Evolutionary conservation across 2,329 filamentous ascomycete genomes (phyloP), one percentile per base, ranked within the genome.

Genomic region (Colletotrichum caudatum): DNA sequence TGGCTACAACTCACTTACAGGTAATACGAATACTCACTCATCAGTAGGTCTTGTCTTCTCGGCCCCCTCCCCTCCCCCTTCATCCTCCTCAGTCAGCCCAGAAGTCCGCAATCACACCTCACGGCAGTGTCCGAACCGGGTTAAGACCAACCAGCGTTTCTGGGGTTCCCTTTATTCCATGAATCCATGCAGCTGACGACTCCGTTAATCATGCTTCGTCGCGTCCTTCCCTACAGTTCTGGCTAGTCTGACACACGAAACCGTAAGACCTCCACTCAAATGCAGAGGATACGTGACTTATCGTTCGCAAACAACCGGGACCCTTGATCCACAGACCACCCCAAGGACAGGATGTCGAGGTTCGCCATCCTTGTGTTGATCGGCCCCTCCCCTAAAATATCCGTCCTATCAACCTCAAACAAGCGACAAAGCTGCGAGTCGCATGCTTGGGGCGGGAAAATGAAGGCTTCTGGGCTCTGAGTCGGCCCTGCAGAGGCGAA

Each of bases 401-500:
- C 80, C 81, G 78, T 84, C 81, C 82, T 82, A 85, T 86, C 80
- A 85, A 85, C 81, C 82, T 87, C 86, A 88, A 87, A 88, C 86
- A 76, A 74, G 75, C 74, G 69, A 74, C 60, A 41, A 61, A 70
- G 64, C 61, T 73, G 66, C 71, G 67, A 73, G 71, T 71, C 73
- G 62, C 65, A 61, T 72, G 71, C 58, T 59, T 29, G 44, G 54
- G 8, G 46, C n/a, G 46, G 58, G 54, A 53, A 58, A 63, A 62
- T 50, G 63, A 67, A 39, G 35, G 64, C 67, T 37, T 66, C 67
- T 50, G 56, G 62, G 63, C 67, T 67, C 50, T 57, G 68, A 50
- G 39, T 48, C 41, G 64, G 58, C 51, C 64, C 64, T 63, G 58
- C 39, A 58, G 69, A 71, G 69, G 69, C 65, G 59, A 71, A 62